Evolutionary conservation across 2,329 filamentous ascomycete genomes (phyloP).

Genomic region (Fusarium graminum): DNA sequence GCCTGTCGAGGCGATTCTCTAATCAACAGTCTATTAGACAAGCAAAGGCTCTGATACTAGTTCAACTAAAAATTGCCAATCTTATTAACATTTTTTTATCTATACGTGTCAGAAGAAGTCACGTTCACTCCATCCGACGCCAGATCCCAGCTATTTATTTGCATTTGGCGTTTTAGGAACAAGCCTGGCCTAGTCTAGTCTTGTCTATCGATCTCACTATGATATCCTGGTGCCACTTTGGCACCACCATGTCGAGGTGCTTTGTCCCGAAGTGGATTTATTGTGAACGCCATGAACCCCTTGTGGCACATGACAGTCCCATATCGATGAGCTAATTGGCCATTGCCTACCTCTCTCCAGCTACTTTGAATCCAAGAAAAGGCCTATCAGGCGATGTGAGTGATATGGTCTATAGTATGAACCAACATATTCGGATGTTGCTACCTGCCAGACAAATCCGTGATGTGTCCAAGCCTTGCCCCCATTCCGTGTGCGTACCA

Average conservation of each 20-base stretch:
- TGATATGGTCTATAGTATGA: constrained; percentile 3
- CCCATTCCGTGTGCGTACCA: neutral
- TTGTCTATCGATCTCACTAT: neutral
- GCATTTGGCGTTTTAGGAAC: constrained; percentile 10
- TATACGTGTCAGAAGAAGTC: neutral
- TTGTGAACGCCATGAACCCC: constrained; percentile 5
- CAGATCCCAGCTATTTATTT: constrained; percentile 1
- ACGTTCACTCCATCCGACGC: neutral
- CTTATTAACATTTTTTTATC: neutral
- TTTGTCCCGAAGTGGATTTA: neutral
- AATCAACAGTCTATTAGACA: neutral
- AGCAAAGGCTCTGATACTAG: too few relatives aligned
- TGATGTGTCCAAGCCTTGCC: neutral
- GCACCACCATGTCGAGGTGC: neutral
- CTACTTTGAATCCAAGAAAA: constrained; percentile 14
- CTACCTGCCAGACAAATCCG: neutral
- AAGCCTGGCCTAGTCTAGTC: neutral
- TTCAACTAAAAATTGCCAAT: neutral
- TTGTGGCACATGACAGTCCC: neutral
- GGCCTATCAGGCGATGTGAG: neutral
- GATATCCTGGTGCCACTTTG: neutral
- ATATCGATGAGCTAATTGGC: constrained; percentile 1
- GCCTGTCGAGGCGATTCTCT: constrained; percentile 2
- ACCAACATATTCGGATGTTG: neutral
- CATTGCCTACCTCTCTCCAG: constrained; percentile 16